Evolutionary conservation across 495 filamentous ascomycete species (phyloP).

Genomic region (Aeminium ludgeri): DNA sequence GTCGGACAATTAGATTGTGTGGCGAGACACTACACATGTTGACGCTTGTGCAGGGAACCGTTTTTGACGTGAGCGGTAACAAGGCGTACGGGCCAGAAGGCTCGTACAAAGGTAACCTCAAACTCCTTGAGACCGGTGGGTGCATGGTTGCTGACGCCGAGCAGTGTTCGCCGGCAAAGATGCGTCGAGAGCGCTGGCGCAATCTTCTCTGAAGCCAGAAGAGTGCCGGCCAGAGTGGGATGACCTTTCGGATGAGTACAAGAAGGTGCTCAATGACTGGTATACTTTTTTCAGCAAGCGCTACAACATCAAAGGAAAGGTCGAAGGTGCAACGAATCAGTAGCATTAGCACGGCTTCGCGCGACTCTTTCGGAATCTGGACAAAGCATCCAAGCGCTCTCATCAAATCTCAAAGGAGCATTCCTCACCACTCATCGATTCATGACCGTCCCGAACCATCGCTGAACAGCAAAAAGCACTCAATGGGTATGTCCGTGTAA

Average conservation of each 20-base stretch:
- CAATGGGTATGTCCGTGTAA: conserved; percentile 4
- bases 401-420: too few species aligned
- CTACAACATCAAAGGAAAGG: conserved; percentile 80
- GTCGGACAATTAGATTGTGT: conserved; percentile 5
- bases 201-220: conserved; percentile 69
- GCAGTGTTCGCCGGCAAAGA: conserved; percentile 92
- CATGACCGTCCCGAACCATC: too few species aligned
- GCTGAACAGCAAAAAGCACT: background rate
- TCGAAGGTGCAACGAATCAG: conserved; percentile 39
- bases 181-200: conserved; percentile 71
- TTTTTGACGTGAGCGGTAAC: conserved; percentile 88
- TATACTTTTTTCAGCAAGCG: conserved; percentile 87
- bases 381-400: too few species aligned
- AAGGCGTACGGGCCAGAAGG: conserved; percentile 68
- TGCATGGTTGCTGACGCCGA: background rate
- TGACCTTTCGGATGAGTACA: conserved; percentile 73
- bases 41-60: conserved; percentile 41
- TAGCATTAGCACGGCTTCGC: conserved; percentile 7
- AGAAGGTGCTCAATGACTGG: conserved; percentile 76
- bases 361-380: background rate
- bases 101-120: conserved; percentile 65
- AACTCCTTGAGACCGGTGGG: too few species aligned
- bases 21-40: background rate
- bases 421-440: too few species aligned
- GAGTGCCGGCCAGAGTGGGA: conserved; percentile 74